A percentile compares a stretch with the other conserved stretches of the same genome.
Evolutionary conservation across 345 rosid genomes (phyloP).

Genomic region (Brassica rapa): DNA sequence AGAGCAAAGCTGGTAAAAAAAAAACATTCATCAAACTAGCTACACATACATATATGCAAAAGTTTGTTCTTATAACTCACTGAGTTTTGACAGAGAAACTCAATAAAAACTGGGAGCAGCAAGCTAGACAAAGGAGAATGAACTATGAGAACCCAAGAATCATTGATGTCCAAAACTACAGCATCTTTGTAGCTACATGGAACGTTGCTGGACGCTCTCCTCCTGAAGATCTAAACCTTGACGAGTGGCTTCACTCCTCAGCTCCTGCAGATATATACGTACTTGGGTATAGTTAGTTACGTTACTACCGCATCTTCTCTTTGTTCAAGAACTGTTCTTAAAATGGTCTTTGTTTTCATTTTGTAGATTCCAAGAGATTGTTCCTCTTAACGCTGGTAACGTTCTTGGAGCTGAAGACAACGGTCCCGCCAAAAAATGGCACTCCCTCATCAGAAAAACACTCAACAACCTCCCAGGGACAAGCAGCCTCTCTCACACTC

Average conservation of each 20-base stretch:
- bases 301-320: background rate
- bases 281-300: conserved; percentile 62
- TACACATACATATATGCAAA: background rate
- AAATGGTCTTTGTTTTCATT: background rate
- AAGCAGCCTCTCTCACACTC: conserved; percentile 59
- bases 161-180: conserved; percentile 91
- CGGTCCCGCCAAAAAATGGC: conserved; percentile 98
- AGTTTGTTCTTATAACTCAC: background rate
- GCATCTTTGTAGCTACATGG: conserved; percentile 93
- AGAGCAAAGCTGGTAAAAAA: conserved; percentile 75
- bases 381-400: conserved; percentile 96
- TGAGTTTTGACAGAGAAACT: conserved; percentile 65
- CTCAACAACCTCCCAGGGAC: conserved; percentile 80
- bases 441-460: conserved; percentile 73
- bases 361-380: conserved; percentile 94
- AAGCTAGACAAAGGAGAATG: conserved; percentile 70
- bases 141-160: conserved; percentile 91
- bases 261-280: conserved; percentile 97
- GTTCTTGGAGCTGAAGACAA: conserved; percentile 97
- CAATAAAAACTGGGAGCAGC: conserved; percentile 67
- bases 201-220: conserved; percentile 98
- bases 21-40: background rate
- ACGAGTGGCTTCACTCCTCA: conserved; percentile 96
- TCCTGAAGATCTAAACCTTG: conserved; percentile 74
- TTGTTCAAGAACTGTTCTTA: conserved; percentile 15